Base-by-base conservation (phyloP, 495 filamentous ascomycete genomes). In the Peziza echinospora region DNA sequence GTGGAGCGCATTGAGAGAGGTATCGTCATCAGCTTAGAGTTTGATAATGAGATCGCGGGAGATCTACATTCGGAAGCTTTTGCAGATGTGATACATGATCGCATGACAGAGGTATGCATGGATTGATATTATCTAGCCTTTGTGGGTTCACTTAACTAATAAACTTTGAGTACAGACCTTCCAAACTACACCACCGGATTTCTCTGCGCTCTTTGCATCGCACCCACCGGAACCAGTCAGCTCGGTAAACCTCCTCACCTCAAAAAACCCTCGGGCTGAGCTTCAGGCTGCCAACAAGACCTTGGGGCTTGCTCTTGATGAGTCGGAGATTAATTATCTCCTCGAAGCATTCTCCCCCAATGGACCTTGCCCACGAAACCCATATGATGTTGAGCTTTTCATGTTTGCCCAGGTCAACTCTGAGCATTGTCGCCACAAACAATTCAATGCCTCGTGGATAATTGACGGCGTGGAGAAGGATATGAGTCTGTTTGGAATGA, bases 391-490 rank as follows among this genome's bases (percentile, higher is more conserved):
- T 45, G 89, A 97, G 64, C 71, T 96, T 11, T 96, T 93, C 70
- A 96, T 96, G 91, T 97, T 96, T 61, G 87, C 86, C 23, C 89
- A 97, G 63, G 86, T 97, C 52, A 84, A 85, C 61, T 84, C 80
- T 2, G 80, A 84, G 63, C 80, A 84, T 58, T 77, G 73, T 53
- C 69, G 73, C 19, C 73, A 77, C 58, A 76, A 77, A 63, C 82
- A 89, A 52, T 97, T 97, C 71, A 97, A 97, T 60, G 85, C 91
- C 13, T 79, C 79, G 17, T 97, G 85, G 83, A 86, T 80, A n/a
- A 93, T 97, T 55, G 86, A 97, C 64, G 85, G 84, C 41, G 66
- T 80, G 50, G 64, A 69, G 51, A 89, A 83, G 69, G 69, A 73
- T 9, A 67, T 75, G 56, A 82, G 76, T 44, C 73, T 97, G 6